These are phyloP conservation scores for Entomortierella parvispora DNA, from an alignment of 192 early-diverging fungal species.

Conservation along the genomic window DNA sequence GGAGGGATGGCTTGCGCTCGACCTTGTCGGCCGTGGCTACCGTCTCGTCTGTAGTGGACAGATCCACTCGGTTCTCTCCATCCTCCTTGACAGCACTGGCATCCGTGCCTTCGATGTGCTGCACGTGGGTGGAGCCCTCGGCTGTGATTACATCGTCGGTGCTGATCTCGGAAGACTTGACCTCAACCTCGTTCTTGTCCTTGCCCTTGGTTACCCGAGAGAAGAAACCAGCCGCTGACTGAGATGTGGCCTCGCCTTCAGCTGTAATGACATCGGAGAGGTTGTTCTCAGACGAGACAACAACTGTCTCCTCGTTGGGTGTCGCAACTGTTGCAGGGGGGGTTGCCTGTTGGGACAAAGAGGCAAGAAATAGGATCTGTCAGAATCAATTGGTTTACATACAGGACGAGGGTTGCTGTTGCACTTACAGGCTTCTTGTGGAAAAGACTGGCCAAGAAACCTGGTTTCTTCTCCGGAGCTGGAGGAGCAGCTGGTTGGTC, in stretches of 20 bases:
- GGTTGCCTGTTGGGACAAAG: conserved; percentile 15
- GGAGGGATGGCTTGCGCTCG: conserved; percentile 49
- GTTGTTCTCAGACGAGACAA: conserved; percentile 43
- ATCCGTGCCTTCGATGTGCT: conserved; percentile 43
- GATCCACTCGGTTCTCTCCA: conserved; percentile 37
- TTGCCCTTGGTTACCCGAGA: conserved; percentile 44
- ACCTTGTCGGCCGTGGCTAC: conserved; percentile 32
- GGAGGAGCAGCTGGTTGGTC: conserved; percentile 28
- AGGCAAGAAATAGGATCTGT: neutral
- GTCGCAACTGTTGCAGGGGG: conserved; percentile 25
- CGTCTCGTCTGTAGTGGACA: conserved; percentile 45
- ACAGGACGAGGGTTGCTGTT: no score
- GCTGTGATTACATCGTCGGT: conserved; percentile 39
- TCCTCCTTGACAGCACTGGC: conserved; percentile 29
- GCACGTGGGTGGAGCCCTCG: conserved; percentile 35
- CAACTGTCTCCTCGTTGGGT: conserved; percentile 41
- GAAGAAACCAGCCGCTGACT: conserved; percentile 46
- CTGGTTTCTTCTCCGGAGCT: conserved; percentile 43
- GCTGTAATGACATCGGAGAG: conserved; percentile 40
- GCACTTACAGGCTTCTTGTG: conserved; percentile 44
- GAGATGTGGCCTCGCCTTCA: conserved; percentile 40
- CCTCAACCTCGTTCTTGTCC: conserved; percentile 52
- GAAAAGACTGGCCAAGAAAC: conserved; percentile 42
- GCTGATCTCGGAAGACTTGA: conserved; percentile 42
- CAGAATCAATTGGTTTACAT: no score